Evolutionary conservation across 192 early-diverging fungal species (phyloP), one percentile per base, ranked within the genome.

Genomic region (Mortierella hygrophila): DNA sequence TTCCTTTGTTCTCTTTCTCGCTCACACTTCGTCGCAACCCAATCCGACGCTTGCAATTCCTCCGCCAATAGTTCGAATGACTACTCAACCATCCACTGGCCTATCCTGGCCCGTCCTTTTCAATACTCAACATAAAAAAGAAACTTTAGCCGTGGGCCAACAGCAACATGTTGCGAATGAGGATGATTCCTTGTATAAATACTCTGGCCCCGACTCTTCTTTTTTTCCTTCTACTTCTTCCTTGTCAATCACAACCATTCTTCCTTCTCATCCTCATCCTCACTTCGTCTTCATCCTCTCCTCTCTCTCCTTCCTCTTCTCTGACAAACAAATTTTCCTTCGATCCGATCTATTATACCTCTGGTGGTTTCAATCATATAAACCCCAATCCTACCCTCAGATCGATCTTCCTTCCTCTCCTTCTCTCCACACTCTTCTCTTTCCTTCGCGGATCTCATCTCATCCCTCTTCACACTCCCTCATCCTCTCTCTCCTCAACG

Each of bases 331-430:
- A 72, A 72, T 29, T 72, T 26, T 49, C 71, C 71, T 41, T 49
- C 52, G 71, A 29, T 72, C 26, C 71, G 71, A 46, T 72, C 26
- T 46, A 70, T 46, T 72, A 72, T 70, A 70, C 69, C 71, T 29
- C 13, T 49, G 41, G 42, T 6, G 42, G 0, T 72, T 46, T 47
- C 26, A 46, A 6, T 15, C 26, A 26, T 29, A 8, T 32, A 72
- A 46, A 32, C n/a, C n/a, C 71, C 26, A 23, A 26, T 42, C 44
- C 42, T 72, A 38, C 69, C 42, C 23, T 41, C 44, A 41, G 71
- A 75, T 75, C 74, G 26, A 52, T 55, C 74, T 55, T 75, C 74
- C 13, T 40, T 63, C 60, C 60, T 63, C 54, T 38, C 52, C 35
- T 57, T 15, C 9, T 57, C 54, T 60, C 54, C 35, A 21, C 20